Evolutionary conservation across 2,329 filamentous ascomycete genomes (phyloP).

Genomic region (Aureobasidium mangrovei): DNA sequence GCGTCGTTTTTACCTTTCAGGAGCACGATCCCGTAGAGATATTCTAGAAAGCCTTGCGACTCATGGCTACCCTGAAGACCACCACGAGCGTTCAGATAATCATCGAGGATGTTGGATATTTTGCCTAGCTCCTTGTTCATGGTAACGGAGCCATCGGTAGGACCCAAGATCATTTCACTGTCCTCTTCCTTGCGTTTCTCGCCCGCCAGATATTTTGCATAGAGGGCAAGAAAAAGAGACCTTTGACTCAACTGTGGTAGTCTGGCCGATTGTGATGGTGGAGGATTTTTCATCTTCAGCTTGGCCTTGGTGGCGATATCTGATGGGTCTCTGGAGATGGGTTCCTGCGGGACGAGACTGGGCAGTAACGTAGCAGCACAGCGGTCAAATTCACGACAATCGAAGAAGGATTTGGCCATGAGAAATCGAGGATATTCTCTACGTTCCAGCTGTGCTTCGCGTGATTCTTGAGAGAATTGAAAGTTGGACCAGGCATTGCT

Average conservation of each 20-base stretch:
- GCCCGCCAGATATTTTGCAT: conserved; percentile 84
- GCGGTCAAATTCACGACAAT: conserved; percentile 89
- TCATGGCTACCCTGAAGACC: conserved; percentile 24
- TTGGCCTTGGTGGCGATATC: conserved; percentile 46
- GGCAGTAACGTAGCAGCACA: conserved; percentile 84
- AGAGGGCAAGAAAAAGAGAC: conserved; percentile 82
- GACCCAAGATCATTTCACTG: conserved; percentile 92
- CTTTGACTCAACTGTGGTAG: conserved; percentile 66
- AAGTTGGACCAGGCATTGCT: neutral
- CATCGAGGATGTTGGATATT: conserved; percentile 66
- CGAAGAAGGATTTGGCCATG: conserved; percentile 87
- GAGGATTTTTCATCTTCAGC: conserved; percentile 44
- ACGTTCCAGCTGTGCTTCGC: conserved; percentile 56
- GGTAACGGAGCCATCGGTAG: conserved; percentile 76
- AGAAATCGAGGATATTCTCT: conserved; percentile 76
- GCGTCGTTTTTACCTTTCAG: conserved; percentile 85
- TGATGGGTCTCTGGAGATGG: conserved; percentile 23
- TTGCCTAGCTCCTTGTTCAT: conserved; percentile 75
- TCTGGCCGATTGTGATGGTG: conserved; percentile 18
- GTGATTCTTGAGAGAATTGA: conserved; percentile 7
- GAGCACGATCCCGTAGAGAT: conserved; percentile 82
- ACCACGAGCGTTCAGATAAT: conserved; percentile 64
- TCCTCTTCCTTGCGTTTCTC: conserved; percentile 97
- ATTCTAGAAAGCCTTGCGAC: conserved; percentile 84
- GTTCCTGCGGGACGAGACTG: conserved; percentile 49